Base-by-base conservation (phyloP, 495 filamentous ascomycete species). In the Podospora appendiculata region DNA sequence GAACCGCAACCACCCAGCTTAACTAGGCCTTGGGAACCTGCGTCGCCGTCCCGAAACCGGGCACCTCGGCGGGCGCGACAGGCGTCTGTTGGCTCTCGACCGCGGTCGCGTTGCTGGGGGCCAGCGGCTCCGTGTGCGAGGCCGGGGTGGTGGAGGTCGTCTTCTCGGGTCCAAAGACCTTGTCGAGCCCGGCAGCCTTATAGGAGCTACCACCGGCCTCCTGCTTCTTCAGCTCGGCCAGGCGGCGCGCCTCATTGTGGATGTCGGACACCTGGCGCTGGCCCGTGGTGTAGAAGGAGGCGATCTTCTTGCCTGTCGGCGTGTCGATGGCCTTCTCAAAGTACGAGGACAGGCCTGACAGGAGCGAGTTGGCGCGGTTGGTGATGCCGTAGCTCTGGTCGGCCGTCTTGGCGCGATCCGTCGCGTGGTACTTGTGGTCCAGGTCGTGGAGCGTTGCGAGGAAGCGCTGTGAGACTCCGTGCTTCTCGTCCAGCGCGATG, bases 241-340 rank as follows among this genome's bases (percentile, higher is more conserved):
- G 73, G 56, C 92, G 83, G 45, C 81, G 77, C 2, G 93, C 93
- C 77, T 98, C 93, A 47, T 71, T 79, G 67, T 97, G 92, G 50
- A 98, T 92, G 58, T 98, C 93, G 46, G 88, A 75, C 10, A 96
- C 87, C 75, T 95, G 89, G 70, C 89, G 88, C 65, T 83, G 80
- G 50, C 84, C 78, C 52, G 85, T 75, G 8, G 80, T 77, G 69
- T 98, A 97, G 73, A 98, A 97, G 44, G 82, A 73, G 32, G 88
- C 85, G 35, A 98, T 71, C 67, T 84, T 87, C 72, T 88, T 81
- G 53, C 93, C 93, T 1, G 89, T 89, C 8, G 90, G 88, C 3
- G 89, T 92, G 54, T 77, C 82, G 18, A 85, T 73, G 1, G 90
- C 91, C 77, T 93, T 91, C 74, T 96, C 91, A 62, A 95, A 98